Conservation (phyloP, 805 yeast species). For the Blastobotrys attinorum region DNA sequence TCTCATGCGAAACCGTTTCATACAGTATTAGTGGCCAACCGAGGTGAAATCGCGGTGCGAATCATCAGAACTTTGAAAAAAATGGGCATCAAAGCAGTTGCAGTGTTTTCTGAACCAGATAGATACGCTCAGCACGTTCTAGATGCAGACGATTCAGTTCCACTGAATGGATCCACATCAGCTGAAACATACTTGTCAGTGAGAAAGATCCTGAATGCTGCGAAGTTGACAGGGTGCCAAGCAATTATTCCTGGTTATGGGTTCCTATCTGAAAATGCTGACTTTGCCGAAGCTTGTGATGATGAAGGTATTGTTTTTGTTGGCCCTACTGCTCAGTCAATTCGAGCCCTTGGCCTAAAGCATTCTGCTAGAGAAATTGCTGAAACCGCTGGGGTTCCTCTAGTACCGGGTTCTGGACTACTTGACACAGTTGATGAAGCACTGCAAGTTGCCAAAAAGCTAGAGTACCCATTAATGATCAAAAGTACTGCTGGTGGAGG, state of each 20-base stretch:
- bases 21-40: constrained; percentile 86
- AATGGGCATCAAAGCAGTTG: constrained; percentile 68
- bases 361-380: constrained; percentile 97
- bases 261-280: constrained; percentile 92
- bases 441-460: constrained; percentile 55
- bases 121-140: constrained; percentile 80
- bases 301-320: constrained; percentile 82
- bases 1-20: constrained; percentile 56
- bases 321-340: constrained; percentile 95
- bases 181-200: constrained; percentile 84
- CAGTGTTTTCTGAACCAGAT: constrained; percentile 88
- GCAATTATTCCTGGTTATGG: constrained; percentile 99
- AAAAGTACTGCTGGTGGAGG: constrained; percentile 99
- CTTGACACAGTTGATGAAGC: constrained; percentile 71
- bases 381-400: constrained; percentile 81
- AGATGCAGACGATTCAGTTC: constrained; percentile 73
- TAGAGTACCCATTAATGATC: constrained; percentile 87
- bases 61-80: constrained; percentile 82
- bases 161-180: constrained; percentile 74
- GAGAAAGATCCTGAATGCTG: constrained; percentile 80
- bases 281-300: constrained; percentile 81
- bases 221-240: constrained; percentile 74
- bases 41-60: constrained; percentile 97
- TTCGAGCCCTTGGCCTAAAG: constrained; percentile 82
- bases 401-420: constrained; percentile 95